These are phyloP conservation scores for Buxus sempervirens DNA, from an alignment of 164 flowering plant genomes.

Conservation along the genomic window DNA sequence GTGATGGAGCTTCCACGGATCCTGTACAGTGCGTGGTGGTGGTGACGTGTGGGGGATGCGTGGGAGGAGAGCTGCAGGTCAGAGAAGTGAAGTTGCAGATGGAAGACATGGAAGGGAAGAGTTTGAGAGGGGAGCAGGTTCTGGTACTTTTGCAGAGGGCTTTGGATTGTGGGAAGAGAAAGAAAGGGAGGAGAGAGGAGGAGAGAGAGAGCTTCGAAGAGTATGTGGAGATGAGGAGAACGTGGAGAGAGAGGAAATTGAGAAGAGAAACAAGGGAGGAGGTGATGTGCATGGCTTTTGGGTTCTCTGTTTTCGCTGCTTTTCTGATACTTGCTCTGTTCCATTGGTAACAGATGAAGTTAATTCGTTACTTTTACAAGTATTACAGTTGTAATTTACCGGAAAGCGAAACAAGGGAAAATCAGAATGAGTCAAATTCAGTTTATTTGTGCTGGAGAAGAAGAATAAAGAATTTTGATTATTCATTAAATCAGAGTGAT, in stretches of 20 bases:
- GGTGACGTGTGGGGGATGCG: slow-evolving; percentile 42
- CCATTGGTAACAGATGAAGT: too few species aligned
- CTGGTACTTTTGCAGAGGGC: slow-evolving; percentile 41
- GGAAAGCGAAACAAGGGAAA: too few species aligned
- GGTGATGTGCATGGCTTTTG: slow-evolving; percentile 22
- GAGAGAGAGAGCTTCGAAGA: slow-evolving; percentile 31
- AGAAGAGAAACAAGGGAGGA: slow-evolving; percentile 40
- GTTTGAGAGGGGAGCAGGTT: slow-evolving; percentile 49
- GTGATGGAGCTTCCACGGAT: slow-evolving; percentile 17
- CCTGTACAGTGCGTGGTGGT: slow-evolving; percentile 33
- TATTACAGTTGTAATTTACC: too few species aligned
- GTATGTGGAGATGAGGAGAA: slow-evolving; percentile 33
- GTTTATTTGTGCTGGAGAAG: too few species aligned
- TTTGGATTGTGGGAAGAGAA: slow-evolving; percentile 30
- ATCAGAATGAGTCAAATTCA: too few species aligned
- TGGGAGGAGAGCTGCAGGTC: slow-evolving; percentile 43
- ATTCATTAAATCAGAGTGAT: too few species aligned
- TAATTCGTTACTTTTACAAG: too few species aligned
- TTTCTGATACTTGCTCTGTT: slow-evolving; percentile 22
- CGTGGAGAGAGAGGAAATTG: slow-evolving; percentile 25
- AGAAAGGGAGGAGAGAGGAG: slow-evolving; percentile 18
- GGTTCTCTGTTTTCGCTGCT: slow-evolving; percentile 21
- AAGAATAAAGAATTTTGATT: too few species aligned
- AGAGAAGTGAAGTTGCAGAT: slow-evolving; percentile 62
- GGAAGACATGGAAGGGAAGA: slow-evolving; percentile 71